These are phyloP conservation scores for Candida berthetii DNA, from an alignment of 805 yeast genomes.

Conservation along the genomic window DNA sequence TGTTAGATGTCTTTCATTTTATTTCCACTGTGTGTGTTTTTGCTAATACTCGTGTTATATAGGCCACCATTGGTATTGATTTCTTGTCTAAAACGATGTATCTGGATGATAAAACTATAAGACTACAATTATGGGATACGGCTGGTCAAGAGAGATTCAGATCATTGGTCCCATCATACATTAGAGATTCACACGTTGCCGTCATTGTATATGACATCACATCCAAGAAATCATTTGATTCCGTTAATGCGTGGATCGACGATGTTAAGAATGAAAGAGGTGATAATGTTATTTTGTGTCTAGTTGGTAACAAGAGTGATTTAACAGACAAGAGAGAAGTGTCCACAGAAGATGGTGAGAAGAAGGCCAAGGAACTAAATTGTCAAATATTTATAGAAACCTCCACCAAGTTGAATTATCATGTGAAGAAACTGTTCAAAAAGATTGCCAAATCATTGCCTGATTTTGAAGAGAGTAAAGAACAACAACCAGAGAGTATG, in stretches of 20 bases:
- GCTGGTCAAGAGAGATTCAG: constrained; percentile 97
- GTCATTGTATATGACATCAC: constrained; percentile 94
- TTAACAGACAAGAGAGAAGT: constrained; percentile 77
- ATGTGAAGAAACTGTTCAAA: constrained; percentile 84
- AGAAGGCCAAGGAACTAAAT: constrained; percentile 61
- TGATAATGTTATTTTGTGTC: constrained; percentile 76
- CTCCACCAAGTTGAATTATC: constrained; percentile 90
- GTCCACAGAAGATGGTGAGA: constrained; percentile 78
- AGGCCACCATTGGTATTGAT: constrained; percentile 96
- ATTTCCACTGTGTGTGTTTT: not conserved
- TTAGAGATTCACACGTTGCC: constrained; percentile 95
- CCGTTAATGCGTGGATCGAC: constrained; percentile 86
- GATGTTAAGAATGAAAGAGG: constrained; percentile 95
- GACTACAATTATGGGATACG: constrained; percentile 96
- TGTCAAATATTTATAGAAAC: constrained; percentile 87
- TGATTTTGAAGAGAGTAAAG: constrained; percentile 48
- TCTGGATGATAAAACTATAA: constrained; percentile 89
- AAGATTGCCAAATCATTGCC: constrained; percentile 89
- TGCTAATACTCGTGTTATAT: constrained; percentile 13
- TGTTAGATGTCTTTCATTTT: not conserved
- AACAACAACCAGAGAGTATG: constrained; percentile 16
- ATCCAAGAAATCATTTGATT: constrained; percentile 75
- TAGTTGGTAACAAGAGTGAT: constrained; percentile 92
- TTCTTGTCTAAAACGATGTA: constrained; percentile 93
- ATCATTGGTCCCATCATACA: constrained; percentile 90